Conservation (phyloP, 2,329 filamentous ascomycete genomes). For the Trichoderma pleuroti region DNA sequence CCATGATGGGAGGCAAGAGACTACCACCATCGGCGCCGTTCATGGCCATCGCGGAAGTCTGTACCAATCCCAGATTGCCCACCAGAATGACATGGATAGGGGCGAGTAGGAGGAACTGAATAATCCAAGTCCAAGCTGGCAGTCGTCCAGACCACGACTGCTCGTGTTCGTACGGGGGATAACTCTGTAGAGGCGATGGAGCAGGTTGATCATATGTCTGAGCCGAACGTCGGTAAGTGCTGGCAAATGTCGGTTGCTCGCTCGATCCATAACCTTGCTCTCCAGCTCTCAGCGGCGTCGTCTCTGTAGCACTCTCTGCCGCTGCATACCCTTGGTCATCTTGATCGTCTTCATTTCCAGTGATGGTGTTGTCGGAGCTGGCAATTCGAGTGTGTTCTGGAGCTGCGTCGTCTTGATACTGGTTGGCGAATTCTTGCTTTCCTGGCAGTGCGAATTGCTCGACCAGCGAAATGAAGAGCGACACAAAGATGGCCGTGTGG, state of each 20-base stretch:
- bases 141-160: constrained; percentile 81
- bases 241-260: constrained; percentile 51
- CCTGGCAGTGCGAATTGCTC: constrained; percentile 75
- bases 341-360: constrained; percentile 8
- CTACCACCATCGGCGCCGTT: constrained; percentile 80
- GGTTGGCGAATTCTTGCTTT: constrained; percentile 66
- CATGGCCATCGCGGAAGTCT: constrained; percentile 70
- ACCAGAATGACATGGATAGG: constrained; percentile 75
- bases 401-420: constrained; percentile 48
- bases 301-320: constrained; percentile 45
- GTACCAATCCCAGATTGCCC: constrained; percentile 70
- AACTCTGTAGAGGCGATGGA: constrained; percentile 25
- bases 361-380: constrained; percentile 15
- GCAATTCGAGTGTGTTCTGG: constrained; percentile 39
- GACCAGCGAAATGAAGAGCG: constrained; percentile 69
- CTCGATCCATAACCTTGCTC: constrained; percentile 36
- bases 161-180: constrained; percentile 61
- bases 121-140: constrained; percentile 79
- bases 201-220: constrained; percentile 27
- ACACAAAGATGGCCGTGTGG: constrained; percentile 70
- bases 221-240: constrained; percentile 51
- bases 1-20: constrained; percentile 66
- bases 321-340: constrained; percentile 15
- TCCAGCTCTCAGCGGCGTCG: constrained; percentile 48
- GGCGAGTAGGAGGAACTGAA: constrained; percentile 78